phyloP scores from a whole-genome alignment of 2,329 filamentous ascomycete species.

The Stagonosporopsis rhizophila region DNA sequence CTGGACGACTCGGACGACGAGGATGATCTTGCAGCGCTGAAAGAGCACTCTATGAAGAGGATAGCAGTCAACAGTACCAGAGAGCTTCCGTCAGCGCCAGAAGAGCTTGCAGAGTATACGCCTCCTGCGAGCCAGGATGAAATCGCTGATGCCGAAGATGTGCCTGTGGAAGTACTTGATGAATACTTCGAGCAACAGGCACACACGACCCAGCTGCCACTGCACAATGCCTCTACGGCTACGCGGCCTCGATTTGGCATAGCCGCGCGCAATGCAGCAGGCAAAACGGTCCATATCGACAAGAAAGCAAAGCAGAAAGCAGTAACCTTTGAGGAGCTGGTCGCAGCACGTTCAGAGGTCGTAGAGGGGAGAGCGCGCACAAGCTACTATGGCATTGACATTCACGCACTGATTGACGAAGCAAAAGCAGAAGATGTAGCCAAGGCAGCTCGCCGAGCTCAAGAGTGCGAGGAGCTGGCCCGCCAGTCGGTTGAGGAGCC shows the following conservation, averaged over 20 bases:
- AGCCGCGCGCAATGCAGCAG: conserved; percentile 59
- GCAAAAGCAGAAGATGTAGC: conserved; percentile 67
- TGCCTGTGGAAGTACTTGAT: conserved; percentile 41
- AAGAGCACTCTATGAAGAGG: conserved; percentile 49
- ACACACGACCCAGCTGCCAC: conserved; percentile 23
- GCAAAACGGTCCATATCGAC: conserved; percentile 63
- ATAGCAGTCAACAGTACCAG: conserved; percentile 40
- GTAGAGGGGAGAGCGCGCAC: conserved; percentile 70
- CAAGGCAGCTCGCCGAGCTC: conserved; percentile 36
- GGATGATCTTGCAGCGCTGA: conserved; percentile 48
- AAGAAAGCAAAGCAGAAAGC: conserved; percentile 58
- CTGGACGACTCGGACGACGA: conserved; percentile 53
- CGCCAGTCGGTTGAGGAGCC: conserved; percentile 51
- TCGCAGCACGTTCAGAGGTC: conserved; percentile 70
- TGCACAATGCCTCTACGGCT: conserved; percentile 23
- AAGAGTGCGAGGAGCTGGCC: conserved; percentile 34
- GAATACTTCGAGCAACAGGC: conserved; percentile 35
- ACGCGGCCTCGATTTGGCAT: conserved; percentile 29
- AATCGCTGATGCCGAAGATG: conserved; percentile 34
- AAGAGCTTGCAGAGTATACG: conserved; percentile 37
- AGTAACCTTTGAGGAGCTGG: conserved; percentile 69
- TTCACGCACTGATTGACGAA: conserved; percentile 80
- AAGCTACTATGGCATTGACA: conserved; percentile 91
- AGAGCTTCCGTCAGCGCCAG: conserved; percentile 34
- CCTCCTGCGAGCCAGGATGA: conserved; percentile 47